phyloP scores from a whole-genome alignment of 768 basidiomycete genomes.

The Leccinum truebloodii region DNA sequence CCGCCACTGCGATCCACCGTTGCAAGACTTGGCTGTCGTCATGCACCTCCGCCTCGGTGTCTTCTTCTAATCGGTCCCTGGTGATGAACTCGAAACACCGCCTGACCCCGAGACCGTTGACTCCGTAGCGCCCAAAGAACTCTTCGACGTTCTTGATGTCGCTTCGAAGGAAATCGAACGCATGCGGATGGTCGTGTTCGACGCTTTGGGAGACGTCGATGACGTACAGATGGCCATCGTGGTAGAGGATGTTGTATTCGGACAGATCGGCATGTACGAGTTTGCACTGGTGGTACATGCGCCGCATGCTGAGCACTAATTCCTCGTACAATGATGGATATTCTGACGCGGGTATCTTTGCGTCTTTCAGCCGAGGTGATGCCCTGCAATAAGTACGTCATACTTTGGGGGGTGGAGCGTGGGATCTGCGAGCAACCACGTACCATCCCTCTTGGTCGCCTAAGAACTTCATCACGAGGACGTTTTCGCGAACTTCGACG shows the following conservation, averaged over 20 bases:
- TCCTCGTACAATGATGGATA: constrained; percentile 71
- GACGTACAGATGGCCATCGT: constrained; percentile 78
- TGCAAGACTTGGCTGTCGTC: constrained; percentile 36
- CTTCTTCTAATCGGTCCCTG: constrained; percentile 44
- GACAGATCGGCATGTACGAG: constrained; percentile 98
- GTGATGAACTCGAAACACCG: constrained; percentile 90
- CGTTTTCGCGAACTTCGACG: constrained; percentile 92
- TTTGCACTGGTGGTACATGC: constrained; percentile 86
- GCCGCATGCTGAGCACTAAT: constrained; percentile 75
- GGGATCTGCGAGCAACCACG: constrained; percentile 27
- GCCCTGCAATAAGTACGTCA: constrained; percentile 54
- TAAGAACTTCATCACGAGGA: constrained; percentile 93
- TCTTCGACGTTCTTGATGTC: constrained; percentile 94
- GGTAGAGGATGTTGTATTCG: constrained; percentile 96
- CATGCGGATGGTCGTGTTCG: constrained; percentile 95
- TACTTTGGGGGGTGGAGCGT: constrained; percentile 1
- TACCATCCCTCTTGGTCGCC: constrained; percentile 83
- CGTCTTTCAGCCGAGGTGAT: constrained; percentile 92
- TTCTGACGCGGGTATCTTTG: constrained; percentile 52
- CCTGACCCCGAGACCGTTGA: constrained; percentile 74
- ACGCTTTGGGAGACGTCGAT: constrained; percentile 99
- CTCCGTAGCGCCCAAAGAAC: constrained; percentile 80
- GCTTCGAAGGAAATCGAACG: constrained; percentile 92
- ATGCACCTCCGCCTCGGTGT: constrained; percentile 23
- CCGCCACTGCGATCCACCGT: constrained; percentile 49